Percentiles rank a stretch among this genome's conserved stretches.
These are phyloP conservation scores for Hyparrhenia diplandra DNA, from an alignment of 176 grass and related monocot genomes.

Conservation along the genomic window DNA sequence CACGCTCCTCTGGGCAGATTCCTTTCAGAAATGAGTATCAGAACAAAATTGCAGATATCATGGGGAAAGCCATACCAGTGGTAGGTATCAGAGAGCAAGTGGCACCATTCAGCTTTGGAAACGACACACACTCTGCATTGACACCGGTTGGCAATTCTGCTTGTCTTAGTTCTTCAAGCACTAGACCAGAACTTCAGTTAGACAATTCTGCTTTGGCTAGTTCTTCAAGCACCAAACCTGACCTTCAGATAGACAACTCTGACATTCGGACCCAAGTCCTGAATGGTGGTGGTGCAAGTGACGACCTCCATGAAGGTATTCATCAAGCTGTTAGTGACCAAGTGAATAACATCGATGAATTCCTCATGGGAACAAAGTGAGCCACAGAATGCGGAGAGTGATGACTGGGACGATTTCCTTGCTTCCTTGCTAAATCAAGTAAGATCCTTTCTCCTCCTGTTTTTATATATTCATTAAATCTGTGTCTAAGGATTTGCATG, in stretches of 20 bases:
- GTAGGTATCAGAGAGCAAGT: background rate
- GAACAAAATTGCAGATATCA: background rate
- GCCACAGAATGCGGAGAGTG: background rate
- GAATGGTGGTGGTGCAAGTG: background rate
- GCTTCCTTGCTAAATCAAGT: background rate
- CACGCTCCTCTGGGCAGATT: background rate
- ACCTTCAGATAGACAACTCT: constrained; percentile 5
- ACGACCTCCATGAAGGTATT: background rate
- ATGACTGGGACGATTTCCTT: background rate
- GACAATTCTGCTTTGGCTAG: background rate
- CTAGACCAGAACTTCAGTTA: background rate
- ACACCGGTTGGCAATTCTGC: background rate
- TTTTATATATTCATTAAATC: background rate
- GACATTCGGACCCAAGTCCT: background rate
- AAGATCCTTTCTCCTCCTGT: constrained; percentile 6
- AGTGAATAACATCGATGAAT: background rate
- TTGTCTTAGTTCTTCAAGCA: constrained; percentile 1
- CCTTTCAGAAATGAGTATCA: constrained; percentile 1
- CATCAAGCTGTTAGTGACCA: background rate
- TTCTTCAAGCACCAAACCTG: background rate
- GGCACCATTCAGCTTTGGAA: constrained; percentile 17
- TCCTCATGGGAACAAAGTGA: background rate
- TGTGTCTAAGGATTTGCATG: background rate
- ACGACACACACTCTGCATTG: background rate
- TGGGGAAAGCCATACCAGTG: background rate